Percentiles rank a stretch among this genome's conserved stretches.
These are phyloP conservation scores for Suillus subluteus DNA, from an alignment of 768 basidiomycete genomes.

Conservation along the genomic window DNA sequence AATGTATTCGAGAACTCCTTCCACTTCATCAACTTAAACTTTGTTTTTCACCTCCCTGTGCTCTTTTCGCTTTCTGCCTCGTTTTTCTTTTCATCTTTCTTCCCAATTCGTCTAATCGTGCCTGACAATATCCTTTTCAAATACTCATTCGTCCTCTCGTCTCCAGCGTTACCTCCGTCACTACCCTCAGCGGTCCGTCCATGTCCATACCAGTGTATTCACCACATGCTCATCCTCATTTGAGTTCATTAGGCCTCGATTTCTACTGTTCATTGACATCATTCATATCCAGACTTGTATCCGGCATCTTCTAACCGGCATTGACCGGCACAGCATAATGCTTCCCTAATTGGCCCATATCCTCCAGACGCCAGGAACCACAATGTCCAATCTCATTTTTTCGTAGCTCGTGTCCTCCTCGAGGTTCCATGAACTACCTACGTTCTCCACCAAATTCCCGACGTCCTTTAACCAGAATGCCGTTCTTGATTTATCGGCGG, in stretches of 20 bases:
- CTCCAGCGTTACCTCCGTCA: conserved; percentile 1
- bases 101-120: conserved; percentile 1
- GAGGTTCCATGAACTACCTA: conserved; percentile 1
- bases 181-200: conserved; percentile 8
- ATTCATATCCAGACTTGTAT: conserved; percentile 5
- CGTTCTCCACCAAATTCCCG: conserved; percentile 2
- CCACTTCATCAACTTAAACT: conserved; percentile 6
- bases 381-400: conserved; percentile 1
- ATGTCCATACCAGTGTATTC: conserved; percentile 4
- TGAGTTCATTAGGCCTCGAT: neutral
- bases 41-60: neutral
- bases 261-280: neutral
- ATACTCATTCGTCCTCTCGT: neutral
- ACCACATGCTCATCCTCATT: conserved; percentile 2
- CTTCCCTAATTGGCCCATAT: neutral
- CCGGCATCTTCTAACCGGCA: conserved; percentile 5
- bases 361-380: neutral
- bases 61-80: neutral
- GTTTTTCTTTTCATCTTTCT: neutral
- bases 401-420: conserved; percentile 6
- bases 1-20: neutral
- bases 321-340: conserved; percentile 1
- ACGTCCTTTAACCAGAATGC: neutral
- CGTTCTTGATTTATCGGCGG: neutral
- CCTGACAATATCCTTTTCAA: conserved; percentile 3